Conservation (phyloP, 1,284 basidiomycete genomes). For the Malassezia slooffiae region DNA sequence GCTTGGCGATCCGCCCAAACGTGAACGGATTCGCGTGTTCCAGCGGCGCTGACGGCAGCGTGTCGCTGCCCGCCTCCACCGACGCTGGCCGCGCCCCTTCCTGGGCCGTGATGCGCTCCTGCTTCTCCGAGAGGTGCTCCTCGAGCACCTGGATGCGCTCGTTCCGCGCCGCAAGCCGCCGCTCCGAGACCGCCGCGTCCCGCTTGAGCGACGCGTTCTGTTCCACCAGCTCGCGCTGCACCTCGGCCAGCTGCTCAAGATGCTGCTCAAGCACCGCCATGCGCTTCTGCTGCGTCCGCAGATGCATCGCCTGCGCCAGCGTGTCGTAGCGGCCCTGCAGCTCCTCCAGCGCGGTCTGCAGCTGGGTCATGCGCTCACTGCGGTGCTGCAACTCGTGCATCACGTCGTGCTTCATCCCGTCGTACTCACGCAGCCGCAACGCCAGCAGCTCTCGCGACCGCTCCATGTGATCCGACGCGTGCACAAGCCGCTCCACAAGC, state of each 20-base stretch:
- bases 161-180: constrained; percentile 86
- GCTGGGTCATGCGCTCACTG: constrained; percentile 98
- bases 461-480: constrained; percentile 82
- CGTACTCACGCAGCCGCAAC: constrained; percentile 92
- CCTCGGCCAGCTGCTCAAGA: constrained; percentile 82
- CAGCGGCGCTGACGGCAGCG: not conserved
- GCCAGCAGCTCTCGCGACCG: constrained; percentile 92
- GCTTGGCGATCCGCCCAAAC: constrained; percentile 92
- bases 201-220: constrained; percentile 97
- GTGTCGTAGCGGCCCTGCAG: constrained; percentile 99
- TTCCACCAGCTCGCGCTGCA: constrained; percentile 98
- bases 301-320: constrained; percentile 92
- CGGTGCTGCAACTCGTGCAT: constrained; percentile 98
- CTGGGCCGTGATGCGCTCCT: constrained; percentile 75
- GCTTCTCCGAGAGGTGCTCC: constrained; percentile 71
- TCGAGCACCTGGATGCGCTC: constrained; percentile 79
- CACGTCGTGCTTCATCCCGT: constrained; percentile 93
- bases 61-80: constrained; percentile 69
- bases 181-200: constrained; percentile 90
- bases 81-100: constrained; percentile 93
- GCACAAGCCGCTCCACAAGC: constrained; percentile 52
- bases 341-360: constrained; percentile 97
- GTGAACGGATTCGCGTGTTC: constrained; percentile 18
- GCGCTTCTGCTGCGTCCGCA: constrained; percentile 96
- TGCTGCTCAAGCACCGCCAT: constrained; percentile 98